Base-by-base conservation (phyloP, 2,329 filamentous ascomycete species). In the Fusarium mangiferae region DNA sequence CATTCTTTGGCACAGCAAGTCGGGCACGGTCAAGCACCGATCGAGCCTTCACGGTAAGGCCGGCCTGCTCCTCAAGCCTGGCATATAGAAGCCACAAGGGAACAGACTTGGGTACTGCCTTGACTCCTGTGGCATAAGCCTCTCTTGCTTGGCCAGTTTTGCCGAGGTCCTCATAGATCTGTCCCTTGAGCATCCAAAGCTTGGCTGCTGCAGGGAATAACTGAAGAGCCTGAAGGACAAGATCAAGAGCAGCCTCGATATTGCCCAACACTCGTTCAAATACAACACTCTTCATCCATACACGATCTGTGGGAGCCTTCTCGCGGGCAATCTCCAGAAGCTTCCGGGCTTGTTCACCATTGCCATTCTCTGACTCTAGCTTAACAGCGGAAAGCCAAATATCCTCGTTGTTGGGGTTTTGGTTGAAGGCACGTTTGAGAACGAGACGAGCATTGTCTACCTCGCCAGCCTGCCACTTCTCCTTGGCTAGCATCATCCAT, bases 111-210 rank as follows among this genome's bases (percentile, higher is more conserved):
- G 95, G 91, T 63, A 94, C 96, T 1, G 94, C 94, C 78, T 96
- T 93, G 45, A 96, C 97, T 41, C 96, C 96, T 9, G 94, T 92
- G 67, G 90, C 90, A 83, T 96, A 98, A 0, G 96, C 95, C 81
- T 98, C 95, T 52, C 96, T 91, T 7, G 96, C 96, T 82, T 96
- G 93, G 1, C 93, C 91, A 20, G 93, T 85, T 84, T 94, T 95
- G 77, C 90, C 91, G 52, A 95, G 88, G 48, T 91, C 89, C 80
- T 98, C 93, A 86, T 99, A 99, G 72, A 98, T 96, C 81, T 99
- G 96, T 0, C 97, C 96, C 84, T 99, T 99, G 86, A 98, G 94
- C 93, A 98, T 98, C 92, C 96, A 98, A 30, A 99, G 88, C 83
- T 98, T 98, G 59, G 94, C 89, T 18, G 93, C 90, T 49, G 91